Evolutionary conservation across 2,329 filamentous ascomycete genomes (phyloP).

Genomic region (Colletotrichum cordylinicola): DNA sequence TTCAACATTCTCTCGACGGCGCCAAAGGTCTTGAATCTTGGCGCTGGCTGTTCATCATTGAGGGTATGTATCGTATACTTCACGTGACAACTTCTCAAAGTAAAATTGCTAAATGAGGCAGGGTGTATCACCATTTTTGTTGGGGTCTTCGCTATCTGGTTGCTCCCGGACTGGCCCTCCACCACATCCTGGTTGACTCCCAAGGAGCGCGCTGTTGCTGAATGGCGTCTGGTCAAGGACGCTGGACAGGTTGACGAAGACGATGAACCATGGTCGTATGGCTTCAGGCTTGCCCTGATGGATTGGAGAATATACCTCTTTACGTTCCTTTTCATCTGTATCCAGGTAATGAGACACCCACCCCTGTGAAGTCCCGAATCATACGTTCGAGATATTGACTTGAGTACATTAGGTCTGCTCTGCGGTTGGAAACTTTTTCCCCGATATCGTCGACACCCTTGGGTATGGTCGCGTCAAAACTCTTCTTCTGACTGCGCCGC

Average conservation of each 20-base stretch:
- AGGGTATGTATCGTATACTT: constrained; percentile 31
- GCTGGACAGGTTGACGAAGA: constrained; percentile 49
- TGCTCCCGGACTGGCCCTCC: constrained; percentile 57
- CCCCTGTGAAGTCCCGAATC: neutral
- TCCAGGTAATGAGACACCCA: neutral
- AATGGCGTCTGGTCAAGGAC: constrained; percentile 55
- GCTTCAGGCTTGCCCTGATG: constrained; percentile 58
- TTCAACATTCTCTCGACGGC: constrained; percentile 47
- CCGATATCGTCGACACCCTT: constrained; percentile 65
- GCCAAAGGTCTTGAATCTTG: constrained; percentile 50
- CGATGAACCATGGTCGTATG: constrained; percentile 38
- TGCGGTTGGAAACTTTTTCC: constrained; percentile 70
- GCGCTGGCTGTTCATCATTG: constrained; percentile 57
- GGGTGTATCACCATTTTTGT: constrained; percentile 39
- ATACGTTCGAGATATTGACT: neutral
- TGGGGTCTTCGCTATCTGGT: constrained; percentile 35
- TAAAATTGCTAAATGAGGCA: neutral
- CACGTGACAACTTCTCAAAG: neutral
- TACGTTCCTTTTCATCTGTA: neutral
- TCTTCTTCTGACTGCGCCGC: constrained; percentile 58
- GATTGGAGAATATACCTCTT: constrained; percentile 41
- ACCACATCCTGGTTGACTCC: constrained; percentile 54
- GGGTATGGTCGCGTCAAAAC: constrained; percentile 61
- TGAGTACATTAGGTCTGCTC: constrained; percentile 40
- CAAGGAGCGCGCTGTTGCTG: constrained; percentile 57